Evolutionary conservation across 2,329 filamentous ascomycete species (phyloP).

Genomic region (Pestalotiopsis sp.): DNA sequence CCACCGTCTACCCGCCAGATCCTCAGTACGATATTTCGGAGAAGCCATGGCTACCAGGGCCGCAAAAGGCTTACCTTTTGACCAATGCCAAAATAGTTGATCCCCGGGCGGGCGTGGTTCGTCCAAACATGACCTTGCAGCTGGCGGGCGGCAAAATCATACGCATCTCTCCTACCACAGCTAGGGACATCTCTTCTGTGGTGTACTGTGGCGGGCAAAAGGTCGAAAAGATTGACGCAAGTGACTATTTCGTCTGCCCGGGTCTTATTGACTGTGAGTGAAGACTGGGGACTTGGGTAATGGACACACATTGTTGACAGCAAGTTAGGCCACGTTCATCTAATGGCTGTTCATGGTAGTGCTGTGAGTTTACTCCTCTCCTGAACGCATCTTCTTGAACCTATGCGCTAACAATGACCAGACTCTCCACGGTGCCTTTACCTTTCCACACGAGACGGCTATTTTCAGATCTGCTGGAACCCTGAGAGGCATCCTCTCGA

Average conservation of each 20-base stretch:
- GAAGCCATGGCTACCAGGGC: neutral
- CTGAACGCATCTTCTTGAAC: neutral
- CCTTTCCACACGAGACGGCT: neutral
- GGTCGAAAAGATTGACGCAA: neutral
- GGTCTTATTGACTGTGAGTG: neutral
- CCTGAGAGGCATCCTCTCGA: neutral
- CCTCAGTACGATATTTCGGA: neutral
- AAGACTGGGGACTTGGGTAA: too few relatives aligned
- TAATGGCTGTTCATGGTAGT: neutral
- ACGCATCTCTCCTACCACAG: neutral
- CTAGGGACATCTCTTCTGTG: neutral
- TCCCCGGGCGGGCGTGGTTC: neutral
- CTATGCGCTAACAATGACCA: neutral
- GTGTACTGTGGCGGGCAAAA: neutral
- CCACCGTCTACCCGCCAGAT: neutral
- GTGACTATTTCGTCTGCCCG: neutral
- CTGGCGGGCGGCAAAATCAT: neutral
- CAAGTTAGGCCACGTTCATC: neutral
- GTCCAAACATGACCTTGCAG: neutral
- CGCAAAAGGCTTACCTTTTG: neutral
- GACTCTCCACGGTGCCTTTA: neutral
- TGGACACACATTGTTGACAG: neutral
- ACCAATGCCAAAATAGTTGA: neutral
- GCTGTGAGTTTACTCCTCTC: neutral
- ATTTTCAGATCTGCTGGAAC: neutral